Evolutionary conservation across 2,329 filamentous ascomycete genomes (phyloP).

Genomic region (Xylariaceae sp.): DNA sequence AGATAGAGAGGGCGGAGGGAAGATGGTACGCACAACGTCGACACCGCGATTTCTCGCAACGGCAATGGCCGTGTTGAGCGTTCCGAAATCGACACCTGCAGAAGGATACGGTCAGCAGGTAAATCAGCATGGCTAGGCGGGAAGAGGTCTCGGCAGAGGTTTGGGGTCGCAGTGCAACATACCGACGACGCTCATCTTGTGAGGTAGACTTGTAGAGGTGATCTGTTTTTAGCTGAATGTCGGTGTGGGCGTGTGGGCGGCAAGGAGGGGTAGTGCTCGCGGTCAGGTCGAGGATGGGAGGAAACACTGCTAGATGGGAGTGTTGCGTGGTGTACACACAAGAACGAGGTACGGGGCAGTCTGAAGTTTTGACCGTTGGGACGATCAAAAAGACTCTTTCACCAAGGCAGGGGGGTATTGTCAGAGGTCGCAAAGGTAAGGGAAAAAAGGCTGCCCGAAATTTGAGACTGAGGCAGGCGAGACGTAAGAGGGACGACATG

Average conservation of each 20-base stretch:
- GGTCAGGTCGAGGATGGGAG: too few relatives aligned
- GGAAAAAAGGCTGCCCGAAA: constrained; percentile 30
- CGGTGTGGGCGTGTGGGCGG: neutral
- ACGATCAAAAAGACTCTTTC: constrained; percentile 1
- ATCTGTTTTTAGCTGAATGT: constrained; percentile 5
- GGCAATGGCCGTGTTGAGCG: constrained; percentile 94
- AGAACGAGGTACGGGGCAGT: constrained; percentile 5
- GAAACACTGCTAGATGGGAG: too few relatives aligned
- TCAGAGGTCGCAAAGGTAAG: constrained; percentile 7
- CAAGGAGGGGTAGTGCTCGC: neutral
- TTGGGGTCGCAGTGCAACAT: constrained; percentile 18
- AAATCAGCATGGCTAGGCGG: constrained; percentile 9
- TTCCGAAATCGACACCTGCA: constrained; percentile 87
- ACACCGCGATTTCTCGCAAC: constrained; percentile 98
- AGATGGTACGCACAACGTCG: constrained; percentile 78
- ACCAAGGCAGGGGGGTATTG: constrained; percentile 4
- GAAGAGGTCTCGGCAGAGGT: neutral
- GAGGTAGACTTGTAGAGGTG: constrained; percentile 18
- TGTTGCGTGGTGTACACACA: neutral
- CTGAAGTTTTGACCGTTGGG: neutral
- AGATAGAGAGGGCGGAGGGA: constrained; percentile 12
- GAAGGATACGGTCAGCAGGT: constrained; percentile 10
- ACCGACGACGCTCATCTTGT: constrained; percentile 55
- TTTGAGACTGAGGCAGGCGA: constrained; percentile 22
- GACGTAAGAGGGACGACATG: constrained; percentile 9